Conservation (phyloP, 441 rosid genomes). For the Syzygium syzygioides region DNA sequence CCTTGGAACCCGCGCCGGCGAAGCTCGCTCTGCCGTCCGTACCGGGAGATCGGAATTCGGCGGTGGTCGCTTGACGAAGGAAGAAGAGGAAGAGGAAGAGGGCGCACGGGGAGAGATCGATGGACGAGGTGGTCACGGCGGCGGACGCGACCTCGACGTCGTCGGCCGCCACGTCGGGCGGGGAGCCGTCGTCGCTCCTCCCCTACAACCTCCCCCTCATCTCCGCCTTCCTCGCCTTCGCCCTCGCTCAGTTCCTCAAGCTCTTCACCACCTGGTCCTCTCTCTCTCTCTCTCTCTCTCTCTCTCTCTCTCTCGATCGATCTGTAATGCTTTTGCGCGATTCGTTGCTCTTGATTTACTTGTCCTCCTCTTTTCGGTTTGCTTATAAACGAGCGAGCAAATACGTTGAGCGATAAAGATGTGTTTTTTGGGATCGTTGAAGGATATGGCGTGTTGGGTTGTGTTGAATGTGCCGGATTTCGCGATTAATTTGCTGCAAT, state of each 20-base stretch:
- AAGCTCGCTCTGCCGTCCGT: neutral
- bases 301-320: neutral
- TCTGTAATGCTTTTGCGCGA: neutral
- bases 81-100: neutral
- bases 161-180: conserved; percentile 23
- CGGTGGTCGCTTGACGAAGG: neutral
- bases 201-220: conserved; percentile 76
- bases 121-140: conserved; percentile 71
- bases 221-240: conserved; percentile 83
- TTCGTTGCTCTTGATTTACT: neutral
- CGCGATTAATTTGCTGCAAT: neutral
- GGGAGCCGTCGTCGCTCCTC: conserved; percentile 25
- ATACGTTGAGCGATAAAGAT: neutral
- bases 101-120: conserved; percentile 2
- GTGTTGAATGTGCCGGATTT: neutral
- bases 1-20: neutral
- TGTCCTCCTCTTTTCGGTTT: neutral
- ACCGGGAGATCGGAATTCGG: neutral
- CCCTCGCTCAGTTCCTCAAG: conserved; percentile 94
- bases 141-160: conserved; percentile 41
- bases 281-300: conserved; percentile 12
- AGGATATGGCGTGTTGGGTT: neutral
- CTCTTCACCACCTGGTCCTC: conserved; percentile 85
- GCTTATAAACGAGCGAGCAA: neutral
- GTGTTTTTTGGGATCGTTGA: neutral